Base-by-base conservation (phyloP, 106 monocot species). In the Dendrobium huoshanense region DNA sequence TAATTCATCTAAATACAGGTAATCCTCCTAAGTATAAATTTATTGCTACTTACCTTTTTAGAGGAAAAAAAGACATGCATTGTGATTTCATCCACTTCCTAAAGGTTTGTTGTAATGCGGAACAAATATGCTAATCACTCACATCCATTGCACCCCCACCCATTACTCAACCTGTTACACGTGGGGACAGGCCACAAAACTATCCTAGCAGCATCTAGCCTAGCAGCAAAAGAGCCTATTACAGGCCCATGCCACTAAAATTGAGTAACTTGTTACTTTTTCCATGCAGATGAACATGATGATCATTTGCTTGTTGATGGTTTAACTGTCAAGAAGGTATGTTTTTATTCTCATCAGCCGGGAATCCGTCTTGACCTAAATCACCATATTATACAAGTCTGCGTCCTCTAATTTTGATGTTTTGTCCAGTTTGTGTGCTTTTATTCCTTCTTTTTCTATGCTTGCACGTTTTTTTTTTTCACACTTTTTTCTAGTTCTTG, bases 241-340 rank as follows among this genome's bases (percentile, higher is more conserved):
- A 65, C 25, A 24, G 64, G 22, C 64, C 25, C 22, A 65, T 15
- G 2, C 10, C 64, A 40, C 3, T 70, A 15, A 37, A 70, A 74
- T 29, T 74, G 4, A 42, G 40, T 72, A 72, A 72, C 15, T 7
- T 41, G 4, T 74, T 4, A 15, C 43, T 44, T 74, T 74, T 33
- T 20, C 22, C 42, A 42, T 76, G 76, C 76, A 76, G 76, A 48
- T 76, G 49, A 49, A 49, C 24, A 13, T 10, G 76, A 49, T 48
- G 76, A 76, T 76, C 76, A 49, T 13, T 51, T 51, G 22, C 22
- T 41, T 41, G 43, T 20, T 44, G 74, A 74, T n/a, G 43, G 40
- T 43, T 44, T 74, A 74, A 19, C 25, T 51, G 49, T 25, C 41
- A 49, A 49, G 27, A 49, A 41, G 76, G 76, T 76, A 76, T 25